These are phyloP conservation scores for Ophiostoma tasmaniense DNA, from an alignment of 2,329 filamentous ascomycete species.

Conservation along the genomic window DNA sequence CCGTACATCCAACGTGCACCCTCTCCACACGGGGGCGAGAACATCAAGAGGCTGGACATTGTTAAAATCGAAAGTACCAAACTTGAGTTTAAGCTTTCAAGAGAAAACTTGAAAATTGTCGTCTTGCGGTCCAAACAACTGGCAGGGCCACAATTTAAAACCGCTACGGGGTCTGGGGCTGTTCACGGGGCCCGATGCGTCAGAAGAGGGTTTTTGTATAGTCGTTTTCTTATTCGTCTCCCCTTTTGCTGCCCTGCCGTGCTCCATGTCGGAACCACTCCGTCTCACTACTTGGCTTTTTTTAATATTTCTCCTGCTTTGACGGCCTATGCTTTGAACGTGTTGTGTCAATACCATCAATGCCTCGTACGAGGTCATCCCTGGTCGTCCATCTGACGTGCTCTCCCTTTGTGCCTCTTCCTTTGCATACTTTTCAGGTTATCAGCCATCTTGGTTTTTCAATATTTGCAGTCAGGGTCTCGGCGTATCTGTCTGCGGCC, in stretches of 20 bases:
- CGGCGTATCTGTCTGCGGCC: background rate
- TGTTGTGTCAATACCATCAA: background rate
- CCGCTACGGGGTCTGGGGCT: background rate
- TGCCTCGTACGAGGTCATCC: background rate
- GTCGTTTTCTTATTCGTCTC: constrained; percentile 4
- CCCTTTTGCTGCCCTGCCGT: background rate
- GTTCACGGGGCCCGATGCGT: background rate
- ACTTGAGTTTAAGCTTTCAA: background rate
- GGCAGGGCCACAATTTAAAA: background rate
- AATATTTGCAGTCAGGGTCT: background rate
- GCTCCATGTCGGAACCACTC: background rate
- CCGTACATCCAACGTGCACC: background rate
- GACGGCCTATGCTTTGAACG: background rate
- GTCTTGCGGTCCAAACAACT: background rate
- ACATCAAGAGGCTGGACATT: background rate
- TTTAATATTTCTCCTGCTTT: background rate
- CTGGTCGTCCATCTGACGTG: no score
- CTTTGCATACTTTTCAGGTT: background rate
- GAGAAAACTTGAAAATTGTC: background rate
- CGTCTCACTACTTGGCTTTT: background rate
- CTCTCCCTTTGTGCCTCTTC: background rate
- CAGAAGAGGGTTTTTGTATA: background rate
- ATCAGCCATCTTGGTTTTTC: background rate
- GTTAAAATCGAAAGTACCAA: background rate
- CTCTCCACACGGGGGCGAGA: background rate